These are phyloP conservation scores for Pseudozyma sp. DNA, from an alignment of 1,284 basidiomycete species.

Conservation along the genomic window DNA sequence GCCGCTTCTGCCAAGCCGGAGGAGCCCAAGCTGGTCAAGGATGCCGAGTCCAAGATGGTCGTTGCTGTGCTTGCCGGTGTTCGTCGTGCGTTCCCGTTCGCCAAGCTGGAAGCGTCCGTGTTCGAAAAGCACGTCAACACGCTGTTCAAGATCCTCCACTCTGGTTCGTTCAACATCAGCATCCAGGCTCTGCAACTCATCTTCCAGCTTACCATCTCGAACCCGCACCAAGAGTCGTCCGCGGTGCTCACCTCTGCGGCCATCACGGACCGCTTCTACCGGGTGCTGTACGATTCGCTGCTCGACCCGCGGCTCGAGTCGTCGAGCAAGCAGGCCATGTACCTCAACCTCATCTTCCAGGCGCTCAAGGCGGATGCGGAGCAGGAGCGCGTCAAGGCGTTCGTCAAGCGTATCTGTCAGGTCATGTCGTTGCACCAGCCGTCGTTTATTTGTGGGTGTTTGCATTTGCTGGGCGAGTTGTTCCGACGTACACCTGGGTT, in stretches of 20 bases:
- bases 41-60: conserved; percentile 80
- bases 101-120: conserved; percentile 76
- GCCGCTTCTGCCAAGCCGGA: conserved; percentile 23
- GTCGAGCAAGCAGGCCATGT: conserved; percentile 96
- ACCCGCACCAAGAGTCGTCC: conserved; percentile 32
- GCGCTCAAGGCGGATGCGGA: conserved; percentile 84
- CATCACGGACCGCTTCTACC: conserved; percentile 80
- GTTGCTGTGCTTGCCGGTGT: conserved; percentile 94
- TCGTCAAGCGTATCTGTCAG: conserved; percentile 89
- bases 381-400: conserved; percentile 79
- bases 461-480: conserved; percentile 76
- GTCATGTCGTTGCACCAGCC: conserved; percentile 81
- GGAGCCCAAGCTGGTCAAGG: conserved; percentile 70
- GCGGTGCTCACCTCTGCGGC: conserved; percentile 56
- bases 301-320: conserved; percentile 83
- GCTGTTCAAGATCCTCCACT: conserved; percentile 94
- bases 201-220: conserved; percentile 76
- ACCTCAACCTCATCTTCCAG: conserved; percentile 94
- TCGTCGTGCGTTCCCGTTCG: conserved; percentile 93
- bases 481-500: conserved; percentile 81
- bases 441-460: conserved; percentile 89
- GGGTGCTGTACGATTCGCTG: conserved; percentile 88
- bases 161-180: conserved; percentile 89
- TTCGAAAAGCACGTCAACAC: conserved; percentile 91
- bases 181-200: conserved; percentile 94